Conservation (phyloP, 257 asterid genomes). For the Primulina tabacum region DNA sequence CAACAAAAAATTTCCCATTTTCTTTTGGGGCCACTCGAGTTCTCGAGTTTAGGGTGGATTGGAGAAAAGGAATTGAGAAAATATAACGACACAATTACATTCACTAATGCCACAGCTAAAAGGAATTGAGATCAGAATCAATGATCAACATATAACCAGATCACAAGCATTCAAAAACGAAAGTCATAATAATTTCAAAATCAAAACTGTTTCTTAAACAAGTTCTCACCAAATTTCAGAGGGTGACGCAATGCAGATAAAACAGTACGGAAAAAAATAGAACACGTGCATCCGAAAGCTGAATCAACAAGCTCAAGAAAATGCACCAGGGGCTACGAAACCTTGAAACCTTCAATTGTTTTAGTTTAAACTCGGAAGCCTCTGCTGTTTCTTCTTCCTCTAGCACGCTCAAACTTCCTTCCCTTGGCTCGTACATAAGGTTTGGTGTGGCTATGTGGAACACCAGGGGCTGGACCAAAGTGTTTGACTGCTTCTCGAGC, state of each 20-base stretch:
- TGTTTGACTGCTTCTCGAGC: constrained; percentile 96
- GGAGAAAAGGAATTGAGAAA: background rate
- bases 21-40: background rate
- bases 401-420: constrained; percentile 84
- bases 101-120: background rate
- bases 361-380: constrained; percentile 66
- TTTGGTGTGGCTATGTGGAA: constrained; percentile 95
- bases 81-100: background rate
- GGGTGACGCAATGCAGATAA: background rate
- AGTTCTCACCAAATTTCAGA: background rate
- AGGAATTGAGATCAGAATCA: background rate
- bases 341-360: constrained; percentile 20
- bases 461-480: constrained; percentile 99
- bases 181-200: background rate
- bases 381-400: constrained; percentile 81
- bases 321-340: constrained; percentile 2
- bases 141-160: background rate
- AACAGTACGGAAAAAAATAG: constrained; percentile 8
- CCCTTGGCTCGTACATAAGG: constrained; percentile 93
- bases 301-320: constrained; percentile 11
- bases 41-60: too few relatives aligned
- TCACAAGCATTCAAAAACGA: background rate
- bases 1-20: background rate
- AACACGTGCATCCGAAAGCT: constrained; percentile 14
- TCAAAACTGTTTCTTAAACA: background rate